A percentile compares a stretch with the other conserved stretches of the same genome.
Evolutionary conservation across 2,329 filamentous ascomycete species (phyloP).

Genomic region (Cryphonectria japonica): DNA sequence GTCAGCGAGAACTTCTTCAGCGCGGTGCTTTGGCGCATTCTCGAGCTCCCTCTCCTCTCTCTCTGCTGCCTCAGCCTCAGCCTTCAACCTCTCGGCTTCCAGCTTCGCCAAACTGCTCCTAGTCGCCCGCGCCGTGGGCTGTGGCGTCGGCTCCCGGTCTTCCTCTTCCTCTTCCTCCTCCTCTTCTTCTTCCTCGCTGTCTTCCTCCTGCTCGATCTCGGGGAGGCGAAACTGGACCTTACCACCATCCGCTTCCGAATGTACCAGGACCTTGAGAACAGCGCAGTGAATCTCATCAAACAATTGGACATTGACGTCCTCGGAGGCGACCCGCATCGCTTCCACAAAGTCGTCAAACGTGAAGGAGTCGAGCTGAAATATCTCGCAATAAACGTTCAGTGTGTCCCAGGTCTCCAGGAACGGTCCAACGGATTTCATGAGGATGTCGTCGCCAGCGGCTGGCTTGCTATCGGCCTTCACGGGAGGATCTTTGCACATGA

Average conservation of each 20-base stretch:
- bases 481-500: conserved; percentile 69
- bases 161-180: conserved; percentile 59
- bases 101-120: conserved; percentile 83
- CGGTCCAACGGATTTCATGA: conserved; percentile 83
- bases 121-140: conserved; percentile 72
- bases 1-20: conserved; percentile 72
- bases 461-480: conserved; percentile 51
- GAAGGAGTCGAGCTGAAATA: conserved; percentile 93
- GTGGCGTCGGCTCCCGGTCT: conserved; percentile 71
- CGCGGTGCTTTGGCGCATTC: conserved; percentile 63
- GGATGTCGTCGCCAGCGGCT: conserved; percentile 62
- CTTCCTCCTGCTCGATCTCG: conserved; percentile 72
- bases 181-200: conserved; percentile 66
- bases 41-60: conserved; percentile 52
- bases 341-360: conserved; percentile 97
- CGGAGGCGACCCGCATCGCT: conserved; percentile 77
- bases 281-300: conserved; percentile 92
- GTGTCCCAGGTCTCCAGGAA: conserved; percentile 95
- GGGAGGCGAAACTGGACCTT: conserved; percentile 80
- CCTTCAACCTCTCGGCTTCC: conserved; percentile 71
- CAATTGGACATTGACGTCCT: conserved; percentile 77
- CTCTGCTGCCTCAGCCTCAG: conserved; percentile 60
- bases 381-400: conserved; percentile 95
- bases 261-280: conserved; percentile 83
- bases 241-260: conserved; percentile 73